These are phyloP conservation scores for Metschnikowia lachancei DNA, from an alignment of 805 yeast genomes.

Conservation along the genomic window DNA sequence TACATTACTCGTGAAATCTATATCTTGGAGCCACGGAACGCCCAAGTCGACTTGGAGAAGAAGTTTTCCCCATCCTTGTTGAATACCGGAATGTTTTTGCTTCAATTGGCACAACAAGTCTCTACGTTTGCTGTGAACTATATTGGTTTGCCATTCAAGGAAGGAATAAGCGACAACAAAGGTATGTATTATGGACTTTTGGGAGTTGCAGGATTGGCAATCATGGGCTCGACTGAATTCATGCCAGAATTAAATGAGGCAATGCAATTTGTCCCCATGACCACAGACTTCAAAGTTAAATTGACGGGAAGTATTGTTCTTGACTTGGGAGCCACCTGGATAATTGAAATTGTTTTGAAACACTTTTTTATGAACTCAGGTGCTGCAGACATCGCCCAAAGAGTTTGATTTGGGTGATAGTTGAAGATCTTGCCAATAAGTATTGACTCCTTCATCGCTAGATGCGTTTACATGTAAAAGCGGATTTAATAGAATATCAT, in stretches of 20 bases:
- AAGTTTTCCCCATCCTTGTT: constrained; percentile 83
- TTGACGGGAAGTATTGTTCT: constrained; percentile 68
- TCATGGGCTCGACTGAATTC: constrained; percentile 91
- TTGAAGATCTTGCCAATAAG: background rate
- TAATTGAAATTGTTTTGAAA: constrained; percentile 77
- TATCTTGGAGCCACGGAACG: constrained; percentile 87
- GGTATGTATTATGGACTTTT: constrained; percentile 96
- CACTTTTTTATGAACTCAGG: constrained; percentile 83
- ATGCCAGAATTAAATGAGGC: constrained; percentile 91
- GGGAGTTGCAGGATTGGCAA: constrained; percentile 85
- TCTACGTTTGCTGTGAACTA: constrained; percentile 97
- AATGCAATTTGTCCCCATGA: constrained; percentile 89
- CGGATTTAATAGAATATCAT: background rate
- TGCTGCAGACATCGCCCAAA: constrained; percentile 82
- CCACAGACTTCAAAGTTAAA: constrained; percentile 64
- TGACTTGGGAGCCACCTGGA: constrained; percentile 77
- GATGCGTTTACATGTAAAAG: background rate
- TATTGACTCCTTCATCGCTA: background rate
- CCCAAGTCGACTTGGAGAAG: constrained; percentile 85
- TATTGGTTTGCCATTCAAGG: constrained; percentile 95
- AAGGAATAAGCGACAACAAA: constrained; percentile 81
- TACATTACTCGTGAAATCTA: constrained; percentile 83
- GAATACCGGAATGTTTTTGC: constrained; percentile 92
- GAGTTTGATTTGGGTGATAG: background rate
- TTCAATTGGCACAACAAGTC: constrained; percentile 94